Conservation (phyloP, 2,329 filamentous ascomycete genomes). For the Ophiognomonia clavigignenti-juglandacearum region DNA sequence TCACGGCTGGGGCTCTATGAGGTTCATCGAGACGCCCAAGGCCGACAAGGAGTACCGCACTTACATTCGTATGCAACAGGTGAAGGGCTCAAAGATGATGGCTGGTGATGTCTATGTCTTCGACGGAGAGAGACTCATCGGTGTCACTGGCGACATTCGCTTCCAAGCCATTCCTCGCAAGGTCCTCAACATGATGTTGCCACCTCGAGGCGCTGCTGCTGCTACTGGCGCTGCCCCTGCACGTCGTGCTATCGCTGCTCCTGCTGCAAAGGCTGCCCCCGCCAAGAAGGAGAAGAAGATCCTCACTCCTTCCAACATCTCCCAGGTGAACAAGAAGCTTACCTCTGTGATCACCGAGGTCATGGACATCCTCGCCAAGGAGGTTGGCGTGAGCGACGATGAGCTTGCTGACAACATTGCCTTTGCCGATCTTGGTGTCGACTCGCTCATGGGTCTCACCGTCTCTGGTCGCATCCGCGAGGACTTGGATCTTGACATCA, state of each 20-base stretch:
- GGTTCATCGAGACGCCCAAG: constrained; percentile 42
- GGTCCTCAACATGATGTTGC: constrained; percentile 62
- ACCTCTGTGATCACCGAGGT: constrained; percentile 41
- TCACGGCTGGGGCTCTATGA: constrained; percentile 53
- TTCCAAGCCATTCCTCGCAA: constrained; percentile 64
- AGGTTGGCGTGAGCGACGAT: constrained; percentile 49
- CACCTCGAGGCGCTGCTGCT: constrained; percentile 46
- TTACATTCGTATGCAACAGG: constrained; percentile 54
- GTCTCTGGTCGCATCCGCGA: constrained; percentile 53
- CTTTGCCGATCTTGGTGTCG: constrained; percentile 54
- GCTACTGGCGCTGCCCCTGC: constrained; percentile 28
- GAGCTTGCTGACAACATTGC: constrained; percentile 52
- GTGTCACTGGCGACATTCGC: constrained; percentile 51
- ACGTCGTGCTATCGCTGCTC: constrained; percentile 25
- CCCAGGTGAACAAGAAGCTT: constrained; percentile 46
- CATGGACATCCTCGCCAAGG: constrained; percentile 50
- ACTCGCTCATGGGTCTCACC: constrained; percentile 57
- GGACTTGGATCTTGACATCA: constrained; percentile 50
- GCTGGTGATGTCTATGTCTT: constrained; percentile 52
- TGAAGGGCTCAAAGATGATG: constrained; percentile 46
- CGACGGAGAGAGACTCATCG: constrained; percentile 45
- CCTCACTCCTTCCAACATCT: constrained; percentile 41
- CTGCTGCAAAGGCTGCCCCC: constrained; percentile 21
- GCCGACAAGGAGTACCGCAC: constrained; percentile 45
- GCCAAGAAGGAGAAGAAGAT: constrained; percentile 37